phyloP scores from a whole-genome alignment of 2,329 filamentous ascomycete genomes.

The Pseudogymnoascus sp. region DNA sequence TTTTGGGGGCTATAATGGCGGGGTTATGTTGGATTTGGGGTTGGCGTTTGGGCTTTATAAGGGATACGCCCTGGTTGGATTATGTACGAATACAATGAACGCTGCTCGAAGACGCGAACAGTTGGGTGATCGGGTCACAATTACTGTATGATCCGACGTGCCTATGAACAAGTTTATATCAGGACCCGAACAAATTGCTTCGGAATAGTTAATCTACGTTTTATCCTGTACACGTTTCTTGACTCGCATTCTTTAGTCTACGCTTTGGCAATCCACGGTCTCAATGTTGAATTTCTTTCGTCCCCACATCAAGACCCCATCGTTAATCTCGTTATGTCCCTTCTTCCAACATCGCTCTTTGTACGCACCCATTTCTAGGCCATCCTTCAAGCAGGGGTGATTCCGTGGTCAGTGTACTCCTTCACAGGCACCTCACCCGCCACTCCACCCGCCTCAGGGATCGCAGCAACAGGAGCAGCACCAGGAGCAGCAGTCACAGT shows the following conservation, averaged over 20 bases:
- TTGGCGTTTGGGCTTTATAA: background rate
- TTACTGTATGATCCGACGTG: background rate
- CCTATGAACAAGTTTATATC: background rate
- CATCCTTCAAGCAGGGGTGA: background rate
- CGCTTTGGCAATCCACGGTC: background rate
- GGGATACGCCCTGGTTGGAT: background rate
- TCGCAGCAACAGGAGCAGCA: constrained; percentile 12
- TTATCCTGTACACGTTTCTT: background rate
- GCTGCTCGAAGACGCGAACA: background rate
- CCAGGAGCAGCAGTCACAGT: constrained; percentile 16
- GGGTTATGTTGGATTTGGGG: background rate
- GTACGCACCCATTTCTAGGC: background rate
- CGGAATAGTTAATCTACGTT: background rate
- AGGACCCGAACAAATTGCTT: background rate
- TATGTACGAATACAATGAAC: background rate
- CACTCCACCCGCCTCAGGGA: background rate
- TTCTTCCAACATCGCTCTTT: background rate
- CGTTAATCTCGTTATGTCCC: background rate
- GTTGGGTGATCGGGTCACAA: background rate
- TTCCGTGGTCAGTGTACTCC: background rate
- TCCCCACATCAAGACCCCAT: background rate
- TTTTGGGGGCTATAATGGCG: background rate
- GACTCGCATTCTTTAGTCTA: constrained; percentile 1
- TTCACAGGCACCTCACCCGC: background rate
- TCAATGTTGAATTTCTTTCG: background rate